Evolutionary conservation across 2,329 filamentous ascomycete genomes (phyloP).

Genomic region (Neobulgaria alba): DNA sequence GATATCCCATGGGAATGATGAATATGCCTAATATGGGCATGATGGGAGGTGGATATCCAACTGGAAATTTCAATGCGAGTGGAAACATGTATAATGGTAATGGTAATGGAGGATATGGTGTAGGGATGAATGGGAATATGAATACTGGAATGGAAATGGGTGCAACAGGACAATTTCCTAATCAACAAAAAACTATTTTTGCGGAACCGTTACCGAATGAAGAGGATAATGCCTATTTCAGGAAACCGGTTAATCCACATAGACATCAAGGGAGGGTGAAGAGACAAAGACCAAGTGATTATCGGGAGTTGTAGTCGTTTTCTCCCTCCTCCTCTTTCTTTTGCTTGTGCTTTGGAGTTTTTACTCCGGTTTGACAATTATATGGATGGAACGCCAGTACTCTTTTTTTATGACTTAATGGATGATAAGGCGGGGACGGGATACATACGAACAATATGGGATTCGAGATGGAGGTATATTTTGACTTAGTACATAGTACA

Average conservation of each 20-base stretch:
- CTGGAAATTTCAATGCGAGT: slow-evolving; percentile 21
- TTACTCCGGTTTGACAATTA: too few species aligned
- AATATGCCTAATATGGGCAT: slow-evolving; percentile 30
- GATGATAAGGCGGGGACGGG: too few species aligned
- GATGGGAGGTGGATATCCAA: background rate
- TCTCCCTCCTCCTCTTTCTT: background rate
- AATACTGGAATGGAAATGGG: slow-evolving; percentile 27
- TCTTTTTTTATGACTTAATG: too few species aligned
- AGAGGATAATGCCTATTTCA: slow-evolving; percentile 88
- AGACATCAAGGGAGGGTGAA: slow-evolving; percentile 76
- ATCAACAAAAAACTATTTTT: slow-evolving; percentile 43
- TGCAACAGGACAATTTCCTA: slow-evolving; percentile 37
- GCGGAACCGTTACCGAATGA: slow-evolving; percentile 48
- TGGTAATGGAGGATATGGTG: slow-evolving; percentile 17
- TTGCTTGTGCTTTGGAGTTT: background rate
- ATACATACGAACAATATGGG: too few species aligned
- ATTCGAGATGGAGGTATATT: too few species aligned
- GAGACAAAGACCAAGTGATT: slow-evolving; percentile 80
- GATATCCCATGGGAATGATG: slow-evolving; percentile 22
- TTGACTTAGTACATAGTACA: too few species aligned
- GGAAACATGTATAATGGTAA: slow-evolving; percentile 31
- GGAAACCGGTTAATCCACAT: slow-evolving; percentile 91
- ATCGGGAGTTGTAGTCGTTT: slow-evolving; percentile 59
- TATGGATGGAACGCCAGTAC: too few species aligned
- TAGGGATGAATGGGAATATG: slow-evolving; percentile 24